Evolutionary conservation across 345 rosid genomes (phyloP).

Genomic region (Acer campestre): DNA sequence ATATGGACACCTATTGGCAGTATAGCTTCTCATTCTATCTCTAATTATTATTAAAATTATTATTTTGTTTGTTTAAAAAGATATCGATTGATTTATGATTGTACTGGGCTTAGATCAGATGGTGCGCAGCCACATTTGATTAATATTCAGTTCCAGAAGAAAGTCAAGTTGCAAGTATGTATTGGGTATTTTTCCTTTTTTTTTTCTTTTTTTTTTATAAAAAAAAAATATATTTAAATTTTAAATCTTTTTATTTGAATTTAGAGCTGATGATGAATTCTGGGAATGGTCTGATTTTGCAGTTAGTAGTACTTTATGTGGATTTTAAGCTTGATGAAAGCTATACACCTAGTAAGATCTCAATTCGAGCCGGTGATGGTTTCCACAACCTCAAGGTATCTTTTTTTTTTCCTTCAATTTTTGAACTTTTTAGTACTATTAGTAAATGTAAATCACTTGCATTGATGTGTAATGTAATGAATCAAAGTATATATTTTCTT

Average conservation of each 20-base stretch:
- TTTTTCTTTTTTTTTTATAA: no score
- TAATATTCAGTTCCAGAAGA: constrained; percentile 95
- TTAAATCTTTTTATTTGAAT: neutral
- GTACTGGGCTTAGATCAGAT: constrained; percentile 62
- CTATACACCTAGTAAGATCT: constrained; percentile 85
- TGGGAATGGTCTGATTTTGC: constrained; percentile 21
- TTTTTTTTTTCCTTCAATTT: neutral
- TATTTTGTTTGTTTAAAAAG: neutral
- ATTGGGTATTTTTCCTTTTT: neutral
- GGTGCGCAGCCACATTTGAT: constrained; percentile 95
- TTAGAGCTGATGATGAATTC: neutral
- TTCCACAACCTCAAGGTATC: constrained; percentile 90
- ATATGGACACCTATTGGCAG: constrained; percentile 94
- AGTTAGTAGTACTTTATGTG: constrained; percentile 78
- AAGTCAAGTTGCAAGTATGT: constrained; percentile 81
- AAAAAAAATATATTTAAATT: neutral
- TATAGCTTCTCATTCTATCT: constrained; percentile 24
- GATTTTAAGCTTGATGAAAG: constrained; percentile 98
- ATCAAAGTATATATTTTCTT: no score
- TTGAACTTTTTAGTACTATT: neutral
- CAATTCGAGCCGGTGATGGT: constrained; percentile 90
- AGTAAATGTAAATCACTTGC: no score
- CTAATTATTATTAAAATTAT: neutral
- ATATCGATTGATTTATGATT: neutral
- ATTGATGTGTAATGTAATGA: no score